Conservation (phyloP, 2,329 filamentous ascomycete genomes). For the Penicillium crustosum region DNA sequence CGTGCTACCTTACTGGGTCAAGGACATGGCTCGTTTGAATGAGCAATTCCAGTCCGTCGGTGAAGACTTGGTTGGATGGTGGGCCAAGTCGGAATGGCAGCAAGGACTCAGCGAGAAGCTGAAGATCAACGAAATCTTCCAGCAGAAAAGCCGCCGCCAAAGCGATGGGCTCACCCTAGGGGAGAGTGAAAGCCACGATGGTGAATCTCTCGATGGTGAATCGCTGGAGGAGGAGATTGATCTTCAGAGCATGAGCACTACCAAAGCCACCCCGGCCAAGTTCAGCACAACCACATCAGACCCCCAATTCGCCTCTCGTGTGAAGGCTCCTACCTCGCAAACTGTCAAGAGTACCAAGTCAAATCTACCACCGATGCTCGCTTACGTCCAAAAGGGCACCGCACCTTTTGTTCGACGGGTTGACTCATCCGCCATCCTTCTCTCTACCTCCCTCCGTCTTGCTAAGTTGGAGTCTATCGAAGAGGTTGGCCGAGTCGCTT, state of each 20-base stretch:
- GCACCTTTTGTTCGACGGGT: conserved; percentile 78
- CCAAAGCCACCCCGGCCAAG: conserved; percentile 39
- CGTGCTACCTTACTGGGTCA: conserved; percentile 86
- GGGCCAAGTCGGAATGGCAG: conserved; percentile 94
- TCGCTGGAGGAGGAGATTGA: conserved; percentile 53
- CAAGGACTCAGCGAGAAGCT: conserved; percentile 75
- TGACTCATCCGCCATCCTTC: conserved; percentile 78
- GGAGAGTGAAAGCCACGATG: conserved; percentile 38
- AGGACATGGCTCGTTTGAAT: conserved; percentile 78
- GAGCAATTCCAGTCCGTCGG: conserved; percentile 82
- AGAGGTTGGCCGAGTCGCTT: conserved; percentile 58
- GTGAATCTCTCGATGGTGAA: conserved; percentile 38
- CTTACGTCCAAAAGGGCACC: conserved; percentile 68
- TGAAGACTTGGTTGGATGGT: conserved; percentile 91
- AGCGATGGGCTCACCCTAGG: conserved; percentile 41
- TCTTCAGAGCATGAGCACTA: conserved; percentile 54
- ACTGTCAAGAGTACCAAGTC: conserved; percentile 2
- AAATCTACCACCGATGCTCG: conserved; percentile 60
- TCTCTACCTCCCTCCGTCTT: conserved; percentile 78
- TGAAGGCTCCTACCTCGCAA: conserved; percentile 24
- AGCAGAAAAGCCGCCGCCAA: conserved; percentile 36
- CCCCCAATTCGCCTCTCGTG: conserved; percentile 30
- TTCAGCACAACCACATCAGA: conserved; percentile 5
- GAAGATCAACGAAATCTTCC: conserved; percentile 66
- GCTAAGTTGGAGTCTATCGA: conserved; percentile 72